Evolutionary conservation across 371 early-diverging fungal genomes (phyloP).

Genomic region (Thermomucor indicae-seudaticae): DNA sequence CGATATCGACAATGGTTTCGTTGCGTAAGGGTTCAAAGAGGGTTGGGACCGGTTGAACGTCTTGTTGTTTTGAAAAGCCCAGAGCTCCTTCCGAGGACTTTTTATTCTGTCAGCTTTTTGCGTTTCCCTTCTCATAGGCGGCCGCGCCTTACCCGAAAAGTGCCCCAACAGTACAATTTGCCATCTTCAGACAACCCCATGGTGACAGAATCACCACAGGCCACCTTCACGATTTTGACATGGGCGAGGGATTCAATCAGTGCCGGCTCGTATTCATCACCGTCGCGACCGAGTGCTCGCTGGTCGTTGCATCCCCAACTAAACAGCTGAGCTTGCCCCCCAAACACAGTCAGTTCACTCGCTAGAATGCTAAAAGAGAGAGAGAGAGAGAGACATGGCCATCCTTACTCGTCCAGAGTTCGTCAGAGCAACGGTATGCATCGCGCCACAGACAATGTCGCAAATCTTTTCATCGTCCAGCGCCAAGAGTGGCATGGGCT

Average conservation of each 20-base stretch:
- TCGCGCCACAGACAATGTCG: conserved; percentile 82
- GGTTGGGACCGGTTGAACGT: conserved; percentile 64
- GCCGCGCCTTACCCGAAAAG: conserved; percentile 52
- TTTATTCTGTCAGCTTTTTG: too few relatives aligned
- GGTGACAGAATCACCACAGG: conserved; percentile 92
- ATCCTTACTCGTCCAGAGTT: conserved; percentile 63
- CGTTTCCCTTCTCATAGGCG: neutral
- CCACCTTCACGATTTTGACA: conserved; percentile 78
- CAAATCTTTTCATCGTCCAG: conserved; percentile 65
- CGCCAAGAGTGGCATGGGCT: conserved; percentile 67
- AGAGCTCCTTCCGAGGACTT: conserved; percentile 61
- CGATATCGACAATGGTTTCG: conserved; percentile 68
- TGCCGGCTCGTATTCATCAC: conserved; percentile 73
- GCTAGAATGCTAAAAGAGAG: neutral
- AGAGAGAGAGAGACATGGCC: neutral
- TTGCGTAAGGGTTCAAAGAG: conserved; percentile 40
- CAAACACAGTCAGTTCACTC: neutral
- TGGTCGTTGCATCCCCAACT: conserved; percentile 99
- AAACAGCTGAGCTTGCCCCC: conserved; percentile 42
- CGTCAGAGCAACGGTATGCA: conserved; percentile 86
- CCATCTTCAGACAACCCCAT: conserved; percentile 88
- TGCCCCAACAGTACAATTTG: conserved; percentile 93
- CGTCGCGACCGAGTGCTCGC: conserved; percentile 87
- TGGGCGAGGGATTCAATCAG: conserved; percentile 65
- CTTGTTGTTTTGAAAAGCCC: conserved; percentile 61